phyloP scores from a whole-genome alignment of 2,329 filamentous ascomycete species.

The Talaromyces sp. region DNA sequence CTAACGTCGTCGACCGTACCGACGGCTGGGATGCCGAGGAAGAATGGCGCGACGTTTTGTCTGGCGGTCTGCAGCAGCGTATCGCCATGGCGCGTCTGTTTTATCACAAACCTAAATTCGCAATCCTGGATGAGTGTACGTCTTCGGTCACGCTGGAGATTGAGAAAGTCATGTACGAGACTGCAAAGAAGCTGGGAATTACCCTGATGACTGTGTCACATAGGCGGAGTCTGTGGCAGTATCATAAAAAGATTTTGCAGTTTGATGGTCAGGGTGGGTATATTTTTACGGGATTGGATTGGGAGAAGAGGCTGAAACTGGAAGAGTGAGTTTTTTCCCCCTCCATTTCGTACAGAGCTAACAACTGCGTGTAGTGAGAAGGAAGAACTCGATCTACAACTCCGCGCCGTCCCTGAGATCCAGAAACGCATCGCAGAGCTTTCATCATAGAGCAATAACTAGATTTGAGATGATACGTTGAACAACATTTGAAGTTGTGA shows the following conservation, averaged over 20 bases:
- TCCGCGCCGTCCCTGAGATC: slow-evolving; percentile 82
- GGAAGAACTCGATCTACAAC: slow-evolving; percentile 81
- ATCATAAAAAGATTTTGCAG: slow-evolving; percentile 89
- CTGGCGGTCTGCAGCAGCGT: slow-evolving; percentile 87
- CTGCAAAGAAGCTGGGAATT: slow-evolving; percentile 83
- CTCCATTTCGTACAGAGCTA: not conserved
- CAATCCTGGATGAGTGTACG: slow-evolving; percentile 96
- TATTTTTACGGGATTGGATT: slow-evolving; percentile 85
- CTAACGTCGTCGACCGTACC: slow-evolving; percentile 73
- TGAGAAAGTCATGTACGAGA: slow-evolving; percentile 95
- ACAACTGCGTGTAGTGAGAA: slow-evolving; percentile 59
- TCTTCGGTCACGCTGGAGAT: slow-evolving; percentile 91
- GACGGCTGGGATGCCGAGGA: slow-evolving; percentile 89
- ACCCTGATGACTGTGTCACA: slow-evolving; percentile 97
- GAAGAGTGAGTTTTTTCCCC: slow-evolving; percentile 61
- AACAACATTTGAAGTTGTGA: not conserved
- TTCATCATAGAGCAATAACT: slow-evolving; percentile 38
- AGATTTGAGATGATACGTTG: not conserved
- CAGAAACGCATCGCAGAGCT: slow-evolving; percentile 81
- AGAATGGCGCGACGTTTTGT: slow-evolving; percentile 93
- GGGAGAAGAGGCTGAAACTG: slow-evolving; percentile 74
- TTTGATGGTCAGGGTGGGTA: slow-evolving; percentile 93
- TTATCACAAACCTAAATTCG: slow-evolving; percentile 88
- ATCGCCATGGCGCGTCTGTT: slow-evolving; percentile 95
- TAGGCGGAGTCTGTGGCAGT: slow-evolving; percentile 88